phyloP scores from a whole-genome alignment of 805 yeast genomes.

The Zygosaccharomyces kombuchaensis region DNA sequence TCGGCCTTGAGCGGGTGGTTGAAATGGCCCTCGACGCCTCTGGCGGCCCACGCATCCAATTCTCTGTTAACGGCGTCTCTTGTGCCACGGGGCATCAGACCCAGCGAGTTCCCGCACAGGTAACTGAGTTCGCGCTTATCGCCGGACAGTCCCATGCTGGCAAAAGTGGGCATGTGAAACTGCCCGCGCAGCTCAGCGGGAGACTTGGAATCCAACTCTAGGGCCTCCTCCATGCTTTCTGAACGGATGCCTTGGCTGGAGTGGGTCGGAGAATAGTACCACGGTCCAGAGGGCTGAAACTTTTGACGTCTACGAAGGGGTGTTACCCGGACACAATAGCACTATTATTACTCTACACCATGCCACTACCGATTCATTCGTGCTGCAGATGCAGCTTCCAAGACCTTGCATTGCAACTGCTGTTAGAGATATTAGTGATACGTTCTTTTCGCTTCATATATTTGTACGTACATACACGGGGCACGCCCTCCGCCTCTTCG shows the following conservation, averaged over 20 bases:
- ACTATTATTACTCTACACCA: too few species aligned
- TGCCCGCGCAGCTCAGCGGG: slow-evolving; percentile 39
- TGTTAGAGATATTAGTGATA: too few species aligned
- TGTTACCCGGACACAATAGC: too few species aligned
- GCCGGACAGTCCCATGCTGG: slow-evolving; percentile 49
- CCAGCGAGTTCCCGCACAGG: slow-evolving; percentile 91
- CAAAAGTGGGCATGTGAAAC: slow-evolving; percentile 65
- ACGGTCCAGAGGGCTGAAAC: not conserved
- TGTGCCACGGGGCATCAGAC: slow-evolving; percentile 74
- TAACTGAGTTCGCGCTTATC: slow-evolving; percentile 42
- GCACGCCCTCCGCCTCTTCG: too few species aligned
- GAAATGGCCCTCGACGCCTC: slow-evolving; percentile 85
- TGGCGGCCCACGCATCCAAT: slow-evolving; percentile 71
- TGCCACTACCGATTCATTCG: too few species aligned
- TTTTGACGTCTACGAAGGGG: too few species aligned
- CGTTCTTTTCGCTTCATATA: too few species aligned
- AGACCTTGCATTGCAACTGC: too few species aligned
- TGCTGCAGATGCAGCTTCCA: too few species aligned
- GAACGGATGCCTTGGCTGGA: not conserved
- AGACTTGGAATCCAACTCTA: slow-evolving; percentile 39
- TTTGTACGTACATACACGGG: too few species aligned
- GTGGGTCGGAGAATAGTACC: not conserved
- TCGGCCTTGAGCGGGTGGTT: slow-evolving; percentile 50
- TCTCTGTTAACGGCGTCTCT: slow-evolving; percentile 56
- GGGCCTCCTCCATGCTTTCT: slow-evolving; percentile 21